Base-by-base conservation (phyloP, 78 protist genomes). In the Cavenderia fasciculata region DNA sequence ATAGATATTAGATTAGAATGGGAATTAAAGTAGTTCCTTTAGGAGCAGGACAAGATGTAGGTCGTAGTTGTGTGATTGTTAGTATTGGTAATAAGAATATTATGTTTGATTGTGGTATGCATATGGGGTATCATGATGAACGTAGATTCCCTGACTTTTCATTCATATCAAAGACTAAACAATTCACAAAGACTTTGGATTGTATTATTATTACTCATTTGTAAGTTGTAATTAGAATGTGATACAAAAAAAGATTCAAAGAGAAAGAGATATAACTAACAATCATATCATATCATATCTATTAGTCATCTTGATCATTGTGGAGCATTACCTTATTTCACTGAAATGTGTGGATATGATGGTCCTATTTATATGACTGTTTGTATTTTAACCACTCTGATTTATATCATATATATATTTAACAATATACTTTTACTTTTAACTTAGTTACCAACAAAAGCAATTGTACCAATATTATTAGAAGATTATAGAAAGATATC, bases 31-130 rank as follows among this genome's bases (percentile, higher is more conserved):
- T 94, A 0, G 79, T 85, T 11, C 96, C 97, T 36, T 77, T 92
- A 16, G 97, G 97, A 3, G 97, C 97, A 25, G 97, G 95, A 19
- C 97, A 82, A 66, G 99, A 98, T 33, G 98, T 98, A 31, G 99
- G 99, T 1, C 91, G 99, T 34, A 57, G 91, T 38, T 98, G 99
- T 77, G 86, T 98, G 6, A 71, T 97, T 16, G 97, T 98, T 27
- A 68, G 95, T 0, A 23, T 98, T 23, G 97, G 98, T 12, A 96
- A 97, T 49, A 88, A 79, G 66, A 88, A 75, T 44, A 93, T 97
- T 70, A 86, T 93, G 88, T 89, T 97, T 51, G 99, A 98, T 93
- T 98, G 99, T 68, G 99, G 99, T 31, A 97, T 97, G 98, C 99
- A 98, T 87, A 97, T 97, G 98, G 99, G 98, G 34, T 97, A 85